Base-by-base conservation (phyloP, 2,329 filamentous ascomycete genomes). In the Cladosporium sp. region DNA sequence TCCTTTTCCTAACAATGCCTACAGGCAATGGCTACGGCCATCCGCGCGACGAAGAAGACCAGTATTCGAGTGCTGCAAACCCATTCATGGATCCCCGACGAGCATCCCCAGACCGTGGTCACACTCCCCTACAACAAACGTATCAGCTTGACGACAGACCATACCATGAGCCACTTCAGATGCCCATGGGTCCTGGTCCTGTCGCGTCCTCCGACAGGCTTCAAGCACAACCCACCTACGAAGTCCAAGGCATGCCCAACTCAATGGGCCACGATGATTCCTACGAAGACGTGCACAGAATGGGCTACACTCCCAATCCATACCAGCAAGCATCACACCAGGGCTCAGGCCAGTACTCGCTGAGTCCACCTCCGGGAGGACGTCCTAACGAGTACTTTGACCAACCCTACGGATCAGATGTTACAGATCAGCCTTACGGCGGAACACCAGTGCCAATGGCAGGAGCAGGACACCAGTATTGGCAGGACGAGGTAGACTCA, bases 331-430 rank as follows among this genome's bases (percentile, higher is more conserved):
- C 56, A 7, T 71, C 73, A 49, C 69, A 74, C 70, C 46, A 70
- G 39, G 62, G 62, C 3, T 53, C 59, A 54, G 75, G 76, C 51
- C 86, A 90, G 68, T 75, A 54, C 78, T 80, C 56, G 50, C 91
- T 93, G 67, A 76, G 83, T 3, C 71, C 95, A 53, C 83, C 89
- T 62, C 90, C 92, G 8, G 84, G 94, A 66, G 83, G 84, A 51
- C 89, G 95, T 62, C 88, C 93, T 65, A 88, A 95, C 68, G 80
- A 82, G 49, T 95, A 95, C 73, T 92, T 86, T 67, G 88, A 84
- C 59, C 82, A 86, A 58, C 85, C 88, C 1, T 95, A 95, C 68
- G 80, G 90, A 57, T 86, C 88, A 11, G 73, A 79, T 8, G 76
- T 77, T 4, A 73, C 80, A 32, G 81, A 84, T 18, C 73, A 77